Conservation (phyloP, 129 eudicot species). For the Calendula officinalis region DNA sequence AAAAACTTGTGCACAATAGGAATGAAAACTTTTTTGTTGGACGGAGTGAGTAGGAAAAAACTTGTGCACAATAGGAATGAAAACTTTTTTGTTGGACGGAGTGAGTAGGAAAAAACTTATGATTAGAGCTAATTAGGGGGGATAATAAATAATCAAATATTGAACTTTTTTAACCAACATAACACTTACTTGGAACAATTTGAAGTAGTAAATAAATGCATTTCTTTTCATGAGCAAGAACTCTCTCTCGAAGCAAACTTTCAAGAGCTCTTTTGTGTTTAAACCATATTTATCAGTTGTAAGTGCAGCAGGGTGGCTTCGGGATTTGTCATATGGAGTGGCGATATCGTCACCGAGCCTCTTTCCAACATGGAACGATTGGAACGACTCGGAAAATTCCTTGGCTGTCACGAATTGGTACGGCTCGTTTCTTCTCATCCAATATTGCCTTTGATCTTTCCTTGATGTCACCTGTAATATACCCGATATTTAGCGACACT, state of each 20-base stretch:
- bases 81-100: too few relatives aligned
- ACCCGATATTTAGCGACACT: too few relatives aligned
- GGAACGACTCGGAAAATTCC: conserved; percentile 58
- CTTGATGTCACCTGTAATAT: conserved; percentile 74
- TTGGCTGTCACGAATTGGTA: conserved; percentile 49
- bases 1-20: too few relatives aligned
- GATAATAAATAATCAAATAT: too few relatives aligned
- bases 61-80: too few relatives aligned
- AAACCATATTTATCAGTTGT: conserved; percentile 47
- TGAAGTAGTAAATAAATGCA: conserved; percentile 48
- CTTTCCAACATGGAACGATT: conserved; percentile 48
- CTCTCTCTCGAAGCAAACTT: conserved; percentile 54
- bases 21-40: too few relatives aligned
- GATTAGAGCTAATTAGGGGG: too few relatives aligned
- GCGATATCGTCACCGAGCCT: conserved; percentile 41
- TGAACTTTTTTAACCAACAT: too few relatives aligned
- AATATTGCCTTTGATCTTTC: conserved; percentile 66
- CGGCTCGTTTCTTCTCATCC: conserved; percentile 46
- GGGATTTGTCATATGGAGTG: conserved; percentile 47
- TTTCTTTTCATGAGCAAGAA: conserved; percentile 60
- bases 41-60: too few relatives aligned
- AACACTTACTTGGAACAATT: conserved; percentile 43
- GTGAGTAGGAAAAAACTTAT: too few relatives aligned
- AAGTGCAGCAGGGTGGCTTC: conserved; percentile 76
- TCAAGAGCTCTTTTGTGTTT: conserved; percentile 47